A percentile compares a stretch with the other conserved stretches of the same genome.
Conservation (phyloP, 2,329 filamentous ascomycete species). For the Aspergillus novoparasiticus region DNA sequence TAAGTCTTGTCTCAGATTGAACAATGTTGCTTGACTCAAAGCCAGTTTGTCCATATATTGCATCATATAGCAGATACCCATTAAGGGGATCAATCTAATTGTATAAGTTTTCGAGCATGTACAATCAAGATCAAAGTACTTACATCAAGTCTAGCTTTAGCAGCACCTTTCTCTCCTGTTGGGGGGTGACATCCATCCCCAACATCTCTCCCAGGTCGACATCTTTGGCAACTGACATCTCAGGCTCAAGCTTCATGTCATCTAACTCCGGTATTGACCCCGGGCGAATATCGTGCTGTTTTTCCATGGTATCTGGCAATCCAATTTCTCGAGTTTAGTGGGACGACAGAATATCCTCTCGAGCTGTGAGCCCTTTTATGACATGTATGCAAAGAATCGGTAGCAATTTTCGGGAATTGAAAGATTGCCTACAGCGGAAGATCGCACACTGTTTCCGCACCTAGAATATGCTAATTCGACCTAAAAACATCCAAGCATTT, state of each 20-base stretch:
- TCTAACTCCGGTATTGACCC: constrained; percentile 16
- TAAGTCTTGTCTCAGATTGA: constrained; percentile 29
- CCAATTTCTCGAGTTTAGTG: not conserved
- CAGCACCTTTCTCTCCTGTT: constrained; percentile 28
- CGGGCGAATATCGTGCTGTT: constrained; percentile 10
- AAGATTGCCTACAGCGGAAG: not conserved
- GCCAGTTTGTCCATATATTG: constrained; percentile 36
- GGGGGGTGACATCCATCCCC: constrained; percentile 25
- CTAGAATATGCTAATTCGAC: not conserved
- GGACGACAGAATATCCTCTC: not conserved
- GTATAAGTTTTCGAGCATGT: not conserved
- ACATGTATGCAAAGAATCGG: not conserved
- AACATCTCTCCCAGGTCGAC: constrained; percentile 31
- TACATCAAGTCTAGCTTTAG: constrained; percentile 32
- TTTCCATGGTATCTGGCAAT: constrained; percentile 21
- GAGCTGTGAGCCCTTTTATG: not conserved
- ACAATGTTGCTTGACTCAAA: constrained; percentile 32
- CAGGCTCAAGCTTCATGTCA: constrained; percentile 19
- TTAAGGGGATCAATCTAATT: constrained; percentile 29
- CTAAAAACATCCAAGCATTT: not conserved
- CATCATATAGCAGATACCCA: constrained; percentile 34
- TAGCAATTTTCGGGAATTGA: not conserved
- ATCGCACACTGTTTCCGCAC: not conserved
- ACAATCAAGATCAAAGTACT: not conserved
- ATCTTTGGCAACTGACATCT: constrained; percentile 22